These are phyloP conservation scores for Chaetomium sp. DNA, from an alignment of 2,329 filamentous ascomycete species.

Conservation along the genomic window DNA sequence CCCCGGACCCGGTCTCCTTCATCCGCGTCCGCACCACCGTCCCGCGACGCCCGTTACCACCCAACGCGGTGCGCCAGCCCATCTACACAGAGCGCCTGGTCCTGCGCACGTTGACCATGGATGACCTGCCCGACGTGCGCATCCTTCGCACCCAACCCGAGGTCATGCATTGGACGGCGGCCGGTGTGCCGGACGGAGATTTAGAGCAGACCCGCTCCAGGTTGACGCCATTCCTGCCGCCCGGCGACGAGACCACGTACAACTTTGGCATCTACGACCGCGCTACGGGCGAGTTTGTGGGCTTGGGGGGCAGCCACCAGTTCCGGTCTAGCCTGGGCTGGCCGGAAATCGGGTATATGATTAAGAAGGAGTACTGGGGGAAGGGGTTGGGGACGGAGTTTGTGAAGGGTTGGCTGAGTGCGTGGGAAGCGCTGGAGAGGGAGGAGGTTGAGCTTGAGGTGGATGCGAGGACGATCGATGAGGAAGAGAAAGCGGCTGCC, in stretches of 20 bases:
- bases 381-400: slow-evolving; percentile 53
- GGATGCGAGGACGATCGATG: slow-evolving; percentile 29
- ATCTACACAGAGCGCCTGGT: slow-evolving; percentile 49
- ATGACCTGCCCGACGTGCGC: slow-evolving; percentile 46
- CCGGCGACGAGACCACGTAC: slow-evolving; percentile 45
- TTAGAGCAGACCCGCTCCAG: slow-evolving; percentile 37
- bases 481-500: slow-evolving; percentile 19
- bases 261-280: slow-evolving; percentile 48
- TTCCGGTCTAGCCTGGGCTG: slow-evolving; percentile 38
- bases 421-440: slow-evolving; percentile 46
- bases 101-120: slow-evolving; percentile 42
- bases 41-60: slow-evolving; percentile 38
- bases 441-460: slow-evolving; percentile 39
- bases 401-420: slow-evolving; percentile 38
- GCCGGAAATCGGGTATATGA: slow-evolving; percentile 55
- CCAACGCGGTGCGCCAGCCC: slow-evolving; percentile 31
- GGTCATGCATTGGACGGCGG: slow-evolving; percentile 54
- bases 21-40: slow-evolving; percentile 43
- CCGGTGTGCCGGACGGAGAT: slow-evolving; percentile 38
- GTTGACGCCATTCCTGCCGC: slow-evolving; percentile 39
- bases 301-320: slow-evolving; percentile 41
- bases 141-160: slow-evolving; percentile 50
- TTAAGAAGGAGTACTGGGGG: slow-evolving; percentile 48
- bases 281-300: slow-evolving; percentile 45
- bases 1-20: slow-evolving; percentile 18